Evolutionary conservation across 495 filamentous ascomycete genomes (phyloP), one percentile per base, ranked within the genome.

Genomic region (Parmelia sp.): DNA sequence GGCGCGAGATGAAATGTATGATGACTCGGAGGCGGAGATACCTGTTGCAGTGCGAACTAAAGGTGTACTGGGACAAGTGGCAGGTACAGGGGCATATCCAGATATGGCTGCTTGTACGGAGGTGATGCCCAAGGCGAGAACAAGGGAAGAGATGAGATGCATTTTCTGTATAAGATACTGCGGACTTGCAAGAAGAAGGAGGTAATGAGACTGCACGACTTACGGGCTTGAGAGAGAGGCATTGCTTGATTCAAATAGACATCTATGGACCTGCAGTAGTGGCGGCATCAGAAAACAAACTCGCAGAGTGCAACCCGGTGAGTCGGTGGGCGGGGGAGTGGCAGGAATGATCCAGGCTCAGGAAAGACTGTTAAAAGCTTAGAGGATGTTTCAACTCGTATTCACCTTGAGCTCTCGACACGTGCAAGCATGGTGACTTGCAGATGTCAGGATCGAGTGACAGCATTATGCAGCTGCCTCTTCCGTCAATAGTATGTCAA

Each of bases 1-100:
- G 58, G 74, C 73, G 39, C 78, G 72, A 36, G 66, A 60, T 15
- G 69, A 66, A 58, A 76, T 64, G 62, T 78, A 80, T 19, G 57
- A 58, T 33, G 68, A 51, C 53, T 76, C 74, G 17, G 65, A 47
- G 12, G 68, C 47, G 27, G 64, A 69, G 2, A 75, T 44, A 39
- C 73, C 67, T 1, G 60, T 70, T 35, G 73, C 74, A 47, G 63
- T 53, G 39, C 74, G 71, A 25, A 74, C 65, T n/a, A 74, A 68
- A 17, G 72, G 62, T 3, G 56, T 66, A 49, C 29, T 67, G 45
- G 74, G 73, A 42, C 74, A 75, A 40, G 62, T 49, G n/a, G 65
- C 65, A 11, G 60, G 53, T 10, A 64, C 35, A 8, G 73, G 73
- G 31, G 70, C 71, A 57, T 75, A 68, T 27, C 62, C 62, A 31